A percentile compares a stretch with the other conserved stretches of the same genome.
Evolutionary conservation across 164 flowering plant genomes (phyloP).

Genomic region (Aristolochia contorta): DNA sequence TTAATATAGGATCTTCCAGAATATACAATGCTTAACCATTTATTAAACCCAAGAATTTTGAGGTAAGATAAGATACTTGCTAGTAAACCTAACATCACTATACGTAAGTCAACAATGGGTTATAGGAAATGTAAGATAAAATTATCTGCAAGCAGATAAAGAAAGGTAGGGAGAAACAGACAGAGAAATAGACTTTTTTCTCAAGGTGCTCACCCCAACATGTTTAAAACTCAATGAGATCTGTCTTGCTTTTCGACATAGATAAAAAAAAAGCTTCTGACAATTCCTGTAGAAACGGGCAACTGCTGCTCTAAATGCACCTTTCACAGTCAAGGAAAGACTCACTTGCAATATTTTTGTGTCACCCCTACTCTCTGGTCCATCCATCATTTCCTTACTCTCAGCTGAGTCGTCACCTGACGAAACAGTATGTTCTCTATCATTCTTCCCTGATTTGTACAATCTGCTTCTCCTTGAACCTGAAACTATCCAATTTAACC

Average conservation of each 20-base stretch:
- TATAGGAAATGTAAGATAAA: not conserved
- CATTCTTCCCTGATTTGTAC: slow-evolving; percentile 48
- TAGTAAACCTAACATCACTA: too few relatives aligned
- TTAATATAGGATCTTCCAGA: too few relatives aligned
- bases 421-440: slow-evolving; percentile 42
- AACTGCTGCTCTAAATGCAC: slow-evolving; percentile 50
- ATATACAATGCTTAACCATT: too few relatives aligned
- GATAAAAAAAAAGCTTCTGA: slow-evolving; percentile 47
- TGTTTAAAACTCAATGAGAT: slow-evolving; percentile 31
- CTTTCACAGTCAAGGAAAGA: slow-evolving; percentile 42
- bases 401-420: slow-evolving; percentile 31
- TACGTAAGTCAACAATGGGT: too few relatives aligned
- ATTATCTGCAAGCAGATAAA: not conserved
- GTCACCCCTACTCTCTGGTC: slow-evolving; percentile 22
- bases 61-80: too few relatives aligned
- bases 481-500: slow-evolving; percentile 58
- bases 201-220: slow-evolving; percentile 54
- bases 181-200: not conserved
- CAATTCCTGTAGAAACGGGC: slow-evolving; percentile 53
- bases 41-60: too few relatives aligned
- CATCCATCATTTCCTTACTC: slow-evolving; percentile 27
- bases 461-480: slow-evolving; percentile 52
- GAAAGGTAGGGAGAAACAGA: not conserved
- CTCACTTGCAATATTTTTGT: slow-evolving; percentile 30
- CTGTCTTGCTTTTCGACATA: slow-evolving; percentile 35